Evolutionary conservation across 805 yeast species (phyloP), one percentile per base, ranked within the genome.

Genomic region (Ascoidea tarda): DNA sequence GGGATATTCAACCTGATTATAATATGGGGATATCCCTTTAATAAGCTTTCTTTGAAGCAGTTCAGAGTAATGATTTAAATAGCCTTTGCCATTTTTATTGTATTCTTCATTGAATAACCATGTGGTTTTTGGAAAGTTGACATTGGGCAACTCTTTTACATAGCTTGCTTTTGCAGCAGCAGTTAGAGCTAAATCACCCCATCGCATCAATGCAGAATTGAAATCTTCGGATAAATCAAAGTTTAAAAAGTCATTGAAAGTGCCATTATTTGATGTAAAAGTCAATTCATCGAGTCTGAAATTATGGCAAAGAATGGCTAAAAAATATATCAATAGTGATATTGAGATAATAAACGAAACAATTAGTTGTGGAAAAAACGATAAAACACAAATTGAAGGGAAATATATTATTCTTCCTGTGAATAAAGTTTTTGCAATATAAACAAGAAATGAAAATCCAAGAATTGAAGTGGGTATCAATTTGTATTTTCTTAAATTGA

Each of bases 111-210:
- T 63, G 57, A 53, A 54, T 57, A 60, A 28, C 54, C 53, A 47
- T 0, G 86, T 82, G 12, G 69, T 64, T 8, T 63, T 61, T n/a
- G 78, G 78, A n/a, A 75, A 61, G 0, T 65, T 61, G 2, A 84
- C 67, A 14, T 71, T 61, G 32, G 79, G 68, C 33, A 76, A 68
- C 59, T 84, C 88, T 50, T 78, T 74, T 46, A 81, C 74, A 62
- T 82, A 84, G 56, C 84, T 79, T 33, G 81, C 77, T 53, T 74
- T 76, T 2, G 85, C 82, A 0, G 86, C 82, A 51, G 83, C 79
- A n/a, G 81, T 77, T 46, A 84, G 73, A 14, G 85, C 78, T 49
- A 84, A 69, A 53, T 78, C 69, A 0, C 87, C 88, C 50, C 80
- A 64, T 59, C 79, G 78, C 58, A 77, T 69, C 51, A 81, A 65